These are phyloP conservation scores for Venturia oleaginea DNA, from an alignment of 2,329 filamentous ascomycete genomes.

Conservation along the genomic window DNA sequence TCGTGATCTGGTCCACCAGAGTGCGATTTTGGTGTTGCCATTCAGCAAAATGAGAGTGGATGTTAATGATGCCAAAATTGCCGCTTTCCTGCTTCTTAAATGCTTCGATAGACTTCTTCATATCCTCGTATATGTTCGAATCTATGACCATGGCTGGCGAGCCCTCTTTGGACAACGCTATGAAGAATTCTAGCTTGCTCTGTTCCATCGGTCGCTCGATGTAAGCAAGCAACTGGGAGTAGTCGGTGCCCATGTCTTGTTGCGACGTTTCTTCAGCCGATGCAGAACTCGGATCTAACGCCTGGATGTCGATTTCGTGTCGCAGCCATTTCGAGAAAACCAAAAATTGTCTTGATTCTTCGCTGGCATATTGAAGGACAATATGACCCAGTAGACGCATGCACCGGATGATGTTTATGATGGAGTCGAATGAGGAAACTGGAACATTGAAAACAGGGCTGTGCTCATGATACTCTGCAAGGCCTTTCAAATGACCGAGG, in stretches of 20 bases:
- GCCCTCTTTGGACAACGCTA: conserved; percentile 33
- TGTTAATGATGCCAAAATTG: neutral
- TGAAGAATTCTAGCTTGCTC: conserved; percentile 56
- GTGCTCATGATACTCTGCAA: conserved; percentile 71
- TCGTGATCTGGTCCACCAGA: conserved; percentile 30
- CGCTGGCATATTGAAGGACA: conserved; percentile 59
- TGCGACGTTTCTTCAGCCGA: conserved; percentile 63
- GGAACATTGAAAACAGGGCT: conserved; percentile 48
- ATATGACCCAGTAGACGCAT: conserved; percentile 69
- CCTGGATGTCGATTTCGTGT: conserved; percentile 70
- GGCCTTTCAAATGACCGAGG: conserved; percentile 70
- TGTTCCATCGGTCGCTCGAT: conserved; percentile 60
- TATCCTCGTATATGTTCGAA: conserved; percentile 14
- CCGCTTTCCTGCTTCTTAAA: neutral
- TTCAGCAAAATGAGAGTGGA: conserved; percentile 11
- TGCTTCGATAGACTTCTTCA: conserved; percentile 7
- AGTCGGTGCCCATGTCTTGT: conserved; percentile 67
- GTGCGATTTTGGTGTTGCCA: conserved; percentile 1
- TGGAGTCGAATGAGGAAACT: conserved; percentile 29
- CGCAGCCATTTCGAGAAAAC: conserved; percentile 79
- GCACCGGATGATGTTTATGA: conserved; percentile 61
- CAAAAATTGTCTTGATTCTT: conserved; percentile 68
- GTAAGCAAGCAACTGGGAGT: conserved; percentile 64
- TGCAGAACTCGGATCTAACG: conserved; percentile 50
- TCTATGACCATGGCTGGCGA: conserved; percentile 10